Percentiles rank a stretch among this genome's conserved stretches.
Evolutionary conservation across 148 eudicot genomes (phyloP).

Genomic region (Cornus kousa): DNA sequence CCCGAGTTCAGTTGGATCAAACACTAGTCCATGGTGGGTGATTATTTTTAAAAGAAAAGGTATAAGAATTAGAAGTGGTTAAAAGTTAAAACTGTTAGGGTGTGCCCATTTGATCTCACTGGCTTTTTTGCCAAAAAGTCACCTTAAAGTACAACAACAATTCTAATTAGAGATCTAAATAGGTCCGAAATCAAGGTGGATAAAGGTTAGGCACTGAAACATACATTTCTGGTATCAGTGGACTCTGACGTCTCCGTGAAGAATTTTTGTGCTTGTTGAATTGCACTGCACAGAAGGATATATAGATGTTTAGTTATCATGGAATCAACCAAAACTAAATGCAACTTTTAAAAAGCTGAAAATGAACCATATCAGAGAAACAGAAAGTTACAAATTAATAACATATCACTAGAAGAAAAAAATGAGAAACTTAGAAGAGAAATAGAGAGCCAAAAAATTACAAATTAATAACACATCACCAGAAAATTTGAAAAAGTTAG

Average conservation of each 20-base stretch:
- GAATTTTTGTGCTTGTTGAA: slow-evolving; percentile 76
- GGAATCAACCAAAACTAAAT: slow-evolving; percentile 1
- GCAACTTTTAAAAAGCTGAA: slow-evolving; percentile 8
- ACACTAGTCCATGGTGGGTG: slow-evolving; percentile 4
- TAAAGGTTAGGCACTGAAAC: slow-evolving; percentile 25
- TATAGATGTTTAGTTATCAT: slow-evolving; percentile 12
- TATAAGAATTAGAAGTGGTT: background rate
- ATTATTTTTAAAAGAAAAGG: background rate
- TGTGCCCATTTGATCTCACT: background rate
- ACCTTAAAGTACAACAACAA: background rate
- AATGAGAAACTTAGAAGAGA: too few relatives aligned
- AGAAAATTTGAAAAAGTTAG: too few relatives aligned
- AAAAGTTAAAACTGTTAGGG: background rate
- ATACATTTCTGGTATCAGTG: slow-evolving; percentile 77
- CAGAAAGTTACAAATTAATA: background rate
- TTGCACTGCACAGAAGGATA: slow-evolving; percentile 54
- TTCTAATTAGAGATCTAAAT: background rate
- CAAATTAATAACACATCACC: too few relatives aligned
- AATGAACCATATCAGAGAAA: background rate
- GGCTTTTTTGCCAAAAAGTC: background rate
- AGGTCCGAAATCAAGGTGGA: background rate
- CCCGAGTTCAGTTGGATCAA: background rate
- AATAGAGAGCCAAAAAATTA: too few relatives aligned
- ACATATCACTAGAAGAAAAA: background rate
- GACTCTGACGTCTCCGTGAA: slow-evolving; percentile 63